Evolutionary conservation across 23 red algal species (phyloP).

Genomic region (Gracilaria vermiculophylla): DNA sequence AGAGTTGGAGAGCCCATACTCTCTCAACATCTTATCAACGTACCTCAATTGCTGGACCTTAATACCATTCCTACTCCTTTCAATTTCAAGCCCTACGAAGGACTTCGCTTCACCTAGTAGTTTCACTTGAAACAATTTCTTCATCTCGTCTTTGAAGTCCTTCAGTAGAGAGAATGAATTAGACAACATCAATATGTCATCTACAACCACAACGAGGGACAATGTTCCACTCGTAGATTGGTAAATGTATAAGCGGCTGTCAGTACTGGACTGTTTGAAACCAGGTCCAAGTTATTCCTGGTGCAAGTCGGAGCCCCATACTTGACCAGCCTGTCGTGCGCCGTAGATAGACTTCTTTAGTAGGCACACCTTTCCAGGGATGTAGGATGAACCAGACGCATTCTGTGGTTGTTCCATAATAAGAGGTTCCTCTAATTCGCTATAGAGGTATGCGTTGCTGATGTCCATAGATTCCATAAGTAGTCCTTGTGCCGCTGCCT

Average conservation of each 20-base stretch:
- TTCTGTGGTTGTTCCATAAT: not conserved
- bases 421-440: not conserved
- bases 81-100: not conserved
- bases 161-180: too few species aligned
- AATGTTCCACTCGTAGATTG: not conserved
- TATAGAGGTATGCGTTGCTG: not conserved
- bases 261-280: not conserved
- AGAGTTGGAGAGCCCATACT: not conserved
- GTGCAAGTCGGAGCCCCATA: not conserved
- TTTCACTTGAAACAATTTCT: not conserved
- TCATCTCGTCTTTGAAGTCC: too few species aligned
- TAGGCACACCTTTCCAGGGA: not conserved
- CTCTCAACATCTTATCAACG: slow-evolving; percentile 2
- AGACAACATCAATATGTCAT: too few species aligned
- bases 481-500: not conserved
- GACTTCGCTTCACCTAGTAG: not conserved
- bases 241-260: not conserved
- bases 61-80: too few species aligned
- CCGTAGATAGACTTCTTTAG: not conserved
- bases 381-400: not conserved
- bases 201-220: too few species aligned
- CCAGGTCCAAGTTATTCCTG: not conserved
- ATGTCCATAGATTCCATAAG: not conserved
- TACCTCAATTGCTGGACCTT: not conserved
- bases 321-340: not conserved